phyloP scores from a whole-genome alignment of 177 flowering plant genomes.

The Vitis hybrid region DNA sequence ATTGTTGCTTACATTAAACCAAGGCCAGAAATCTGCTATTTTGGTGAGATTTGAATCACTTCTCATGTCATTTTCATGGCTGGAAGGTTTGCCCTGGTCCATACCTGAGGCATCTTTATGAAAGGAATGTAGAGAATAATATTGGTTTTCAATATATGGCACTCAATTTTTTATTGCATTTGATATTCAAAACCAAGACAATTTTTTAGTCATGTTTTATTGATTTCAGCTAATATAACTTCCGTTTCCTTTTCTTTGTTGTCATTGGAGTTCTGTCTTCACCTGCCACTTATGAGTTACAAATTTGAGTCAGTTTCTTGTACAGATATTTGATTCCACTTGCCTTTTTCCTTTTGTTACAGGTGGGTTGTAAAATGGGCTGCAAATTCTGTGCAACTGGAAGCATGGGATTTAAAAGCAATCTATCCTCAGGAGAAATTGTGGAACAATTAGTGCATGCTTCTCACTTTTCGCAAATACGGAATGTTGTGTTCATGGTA shows the following conservation, averaged over 20 bases:
- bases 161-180: background rate
- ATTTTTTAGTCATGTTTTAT: background rate
- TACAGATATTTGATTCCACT: background rate
- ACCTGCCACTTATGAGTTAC: no score
- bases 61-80: background rate
- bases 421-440: conserved; percentile 89
- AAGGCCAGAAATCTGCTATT: background rate
- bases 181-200: no score
- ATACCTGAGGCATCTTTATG: background rate
- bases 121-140: background rate
- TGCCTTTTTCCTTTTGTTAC: conserved; percentile 3
- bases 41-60: background rate
- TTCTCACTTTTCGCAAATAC: conserved; percentile 62
- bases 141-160: background rate
- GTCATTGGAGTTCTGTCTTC: no score
- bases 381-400: conserved; percentile 99
- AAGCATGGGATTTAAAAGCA: conserved; percentile 90
- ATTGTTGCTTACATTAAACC: background rate
- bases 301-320: no score
- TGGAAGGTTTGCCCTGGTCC: background rate
- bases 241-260: background rate
- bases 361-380: conserved; percentile 99
- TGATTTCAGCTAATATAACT: background rate
- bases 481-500: conserved; percentile 98
- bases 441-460: conserved; percentile 95